Base-by-base conservation (phyloP, 2,329 filamentous ascomycete species). In the Pyrenochaeta sp. region DNA sequence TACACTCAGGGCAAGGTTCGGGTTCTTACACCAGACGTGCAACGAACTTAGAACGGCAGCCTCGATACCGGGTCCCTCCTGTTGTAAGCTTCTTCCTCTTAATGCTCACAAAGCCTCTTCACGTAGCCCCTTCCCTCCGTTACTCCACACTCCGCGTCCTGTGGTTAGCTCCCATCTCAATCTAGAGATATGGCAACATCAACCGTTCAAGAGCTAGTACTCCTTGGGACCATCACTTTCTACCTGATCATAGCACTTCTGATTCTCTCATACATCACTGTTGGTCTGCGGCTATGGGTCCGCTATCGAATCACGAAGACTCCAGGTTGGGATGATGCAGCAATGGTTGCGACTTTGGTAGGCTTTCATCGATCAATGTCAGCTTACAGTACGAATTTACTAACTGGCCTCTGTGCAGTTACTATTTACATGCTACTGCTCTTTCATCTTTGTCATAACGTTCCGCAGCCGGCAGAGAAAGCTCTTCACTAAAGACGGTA, bases 281-380 rank as follows among this genome's bases (percentile, higher is more conserved):
- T 75, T n/a, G 49, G 47, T 18, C 51, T 74, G 12, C 66, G 72
- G 23, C 47, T 75, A 52, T 75, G 68, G 69, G 72, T 73, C 15
- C 60, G 72, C 21, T 55, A 65, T 32, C 61, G 64, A 17, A 71
- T 74, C 30, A 74, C 72, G 15, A 73, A 67, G 47, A 66, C 64
- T 41, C 64, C 68, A 36, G 71, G 72, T 17, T 73, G 69, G 68
- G 72, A 75, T 49, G 72, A 75, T 59, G 63, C 58, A 3, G 62
- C 63, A 3, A 74, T 75, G 61, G 49, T 71, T 7, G 54, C 67
- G 20, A 68, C 70, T 18, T 41, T 73, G 52, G 63, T 70, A 54
- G 30, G 64, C 53, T 10, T 17, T 29, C 10, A 23, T 14, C 23
- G 10, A 10, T 15, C 11, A 27, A 9, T 31, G 15, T 17, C 4